Evolutionary conservation across 345 rosid species (phyloP), one percentile per base, ranked within the genome.

Genomic region (Brassica juncea): DNA sequence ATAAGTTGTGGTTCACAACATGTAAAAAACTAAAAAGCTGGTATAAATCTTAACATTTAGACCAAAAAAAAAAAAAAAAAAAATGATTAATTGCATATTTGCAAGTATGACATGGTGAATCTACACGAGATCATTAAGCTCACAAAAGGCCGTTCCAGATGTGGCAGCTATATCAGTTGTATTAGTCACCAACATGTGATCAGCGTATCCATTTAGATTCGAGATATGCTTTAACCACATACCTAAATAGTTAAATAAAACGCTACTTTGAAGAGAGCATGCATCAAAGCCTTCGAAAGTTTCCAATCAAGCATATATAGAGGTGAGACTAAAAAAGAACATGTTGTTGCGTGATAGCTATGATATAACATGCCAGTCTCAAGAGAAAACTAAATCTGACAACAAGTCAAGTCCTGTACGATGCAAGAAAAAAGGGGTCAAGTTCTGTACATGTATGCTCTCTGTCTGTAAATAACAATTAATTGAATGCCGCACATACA

Each of bases 111-210:
- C 15, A 12, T 21, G 2, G 42, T 52, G 21, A 68, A 31, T 42
- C 8, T 37, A 31, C 54, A 12, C 4, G 5, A 19, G 34, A 11
- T 60, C 1, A 19, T 35, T 47, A 68, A 68, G 76, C 84, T 76
- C 47, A 81, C 84, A 80, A 71, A 81, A 81, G 4, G 34, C 32
- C 32, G 80, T 59, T 71, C 80, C 84, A 31, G 80, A 76, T 64
- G 80, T 81, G 4, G 84, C 14, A 39, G 47, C 47, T 39, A 28
- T 39, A 39, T 39, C 84, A 42, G 84, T 80, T 35, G 76, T 76
- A 81, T 81, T 77, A 71, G 80, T 81, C 58, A 81, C 77, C 77
- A 75, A 76, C 84, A 77, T 76, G 68, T 28, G 70, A 68, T 44
- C 21, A 67, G 21, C 44, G 8, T 61, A 52, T 52, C 57, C 57